Percentiles rank a stretch among this genome's conserved stretches.
Conservation (phyloP, 257 asterid species). For the Ballota nigra region DNA sequence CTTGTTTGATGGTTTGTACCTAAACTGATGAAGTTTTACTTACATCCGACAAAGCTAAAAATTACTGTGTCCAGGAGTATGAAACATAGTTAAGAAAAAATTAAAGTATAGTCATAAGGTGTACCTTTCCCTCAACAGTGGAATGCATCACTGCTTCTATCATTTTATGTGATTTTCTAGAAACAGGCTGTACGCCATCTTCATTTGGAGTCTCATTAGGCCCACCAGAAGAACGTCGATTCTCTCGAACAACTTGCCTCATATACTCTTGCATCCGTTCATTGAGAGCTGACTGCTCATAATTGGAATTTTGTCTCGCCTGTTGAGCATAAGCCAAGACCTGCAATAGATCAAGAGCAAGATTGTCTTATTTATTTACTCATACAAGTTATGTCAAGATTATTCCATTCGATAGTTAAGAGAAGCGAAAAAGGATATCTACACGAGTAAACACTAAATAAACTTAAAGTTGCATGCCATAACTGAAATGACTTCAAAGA, state of each 20-base stretch:
- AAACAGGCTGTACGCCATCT: constrained; percentile 48
- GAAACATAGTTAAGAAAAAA: background rate
- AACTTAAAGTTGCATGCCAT: background rate
- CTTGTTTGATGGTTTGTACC: constrained; percentile 88
- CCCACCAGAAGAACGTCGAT: constrained; percentile 43
- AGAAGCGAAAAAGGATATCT: background rate
- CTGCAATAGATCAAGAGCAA: constrained; percentile 36
- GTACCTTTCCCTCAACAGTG: constrained; percentile 85
- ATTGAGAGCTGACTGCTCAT: constrained; percentile 73
- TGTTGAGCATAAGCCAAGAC: constrained; percentile 77
- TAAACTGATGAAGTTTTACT: constrained; percentile 69
- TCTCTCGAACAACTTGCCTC: constrained; percentile 63
- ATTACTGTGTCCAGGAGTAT: constrained; percentile 6
- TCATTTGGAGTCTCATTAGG: constrained; percentile 39
- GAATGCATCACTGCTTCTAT: constrained; percentile 89
- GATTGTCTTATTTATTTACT: background rate
- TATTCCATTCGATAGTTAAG: background rate
- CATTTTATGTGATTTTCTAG: constrained; percentile 65
- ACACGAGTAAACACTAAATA: background rate
- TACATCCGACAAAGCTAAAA: constrained; percentile 22
- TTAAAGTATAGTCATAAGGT: constrained; percentile 1
- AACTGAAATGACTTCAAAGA: background rate
- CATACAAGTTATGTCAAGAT: background rate
- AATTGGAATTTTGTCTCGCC: constrained; percentile 64
- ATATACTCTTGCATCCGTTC: constrained; percentile 79